Conservation (phyloP, 345 rosid species). For the Corchorus olitorius region DNA sequence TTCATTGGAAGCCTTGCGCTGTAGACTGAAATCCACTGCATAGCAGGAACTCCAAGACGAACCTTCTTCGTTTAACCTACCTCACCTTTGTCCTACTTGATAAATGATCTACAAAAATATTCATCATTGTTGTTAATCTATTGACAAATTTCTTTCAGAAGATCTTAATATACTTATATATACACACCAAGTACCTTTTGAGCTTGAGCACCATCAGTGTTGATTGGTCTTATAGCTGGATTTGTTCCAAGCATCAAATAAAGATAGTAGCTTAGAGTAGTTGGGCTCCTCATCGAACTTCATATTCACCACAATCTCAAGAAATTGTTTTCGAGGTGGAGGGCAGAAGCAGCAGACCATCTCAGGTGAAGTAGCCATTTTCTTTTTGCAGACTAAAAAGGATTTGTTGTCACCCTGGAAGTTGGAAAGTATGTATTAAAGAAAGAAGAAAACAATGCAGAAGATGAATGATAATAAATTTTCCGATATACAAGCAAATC, state of each 20-base stretch:
- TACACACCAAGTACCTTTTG: slow-evolving; percentile 49
- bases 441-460: neutral
- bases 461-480: neutral
- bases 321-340: slow-evolving; percentile 73
- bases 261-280: slow-evolving; percentile 84
- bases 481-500: slow-evolving; percentile 10
- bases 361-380: slow-evolving; percentile 92
- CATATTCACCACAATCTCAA: slow-evolving; percentile 91
- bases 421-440: slow-evolving; percentile 7
- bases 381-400: slow-evolving; percentile 95
- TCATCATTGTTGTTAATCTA: slow-evolving; percentile 18
- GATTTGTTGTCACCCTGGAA: slow-evolving; percentile 95
- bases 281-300: slow-evolving; percentile 97
- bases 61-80: slow-evolving; percentile 86
- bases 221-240: slow-evolving; percentile 81
- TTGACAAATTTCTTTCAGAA: neutral
- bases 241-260: slow-evolving; percentile 81
- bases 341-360: slow-evolving; percentile 94
- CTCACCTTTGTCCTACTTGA: slow-evolving; percentile 97
- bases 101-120: slow-evolving; percentile 52
- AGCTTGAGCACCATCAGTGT: slow-evolving; percentile 89
- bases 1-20: slow-evolving; percentile 96
- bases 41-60: slow-evolving; percentile 91
- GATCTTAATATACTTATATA: neutral
- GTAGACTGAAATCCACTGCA: slow-evolving; percentile 95